Base-by-base conservation (phyloP, 2,329 filamentous ascomycete genomes). In the Tolypocladium ophioglossoides region DNA sequence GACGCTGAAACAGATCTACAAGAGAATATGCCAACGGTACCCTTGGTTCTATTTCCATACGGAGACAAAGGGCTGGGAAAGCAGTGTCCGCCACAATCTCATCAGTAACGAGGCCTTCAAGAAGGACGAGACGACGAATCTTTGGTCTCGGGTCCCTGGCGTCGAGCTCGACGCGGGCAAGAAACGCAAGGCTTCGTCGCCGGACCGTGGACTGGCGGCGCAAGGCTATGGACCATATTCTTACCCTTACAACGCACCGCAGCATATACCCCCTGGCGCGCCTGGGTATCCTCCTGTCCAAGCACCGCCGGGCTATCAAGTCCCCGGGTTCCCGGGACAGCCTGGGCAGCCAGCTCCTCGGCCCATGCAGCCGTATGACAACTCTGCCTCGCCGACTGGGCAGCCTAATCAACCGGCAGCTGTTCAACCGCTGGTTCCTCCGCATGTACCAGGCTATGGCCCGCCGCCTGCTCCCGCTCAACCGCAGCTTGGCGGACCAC, bases 31-130 rank as follows among this genome's bases (percentile, higher is more conserved):
- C 59, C 71, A 73, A 56, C 73, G 73, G 59, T 83, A 83, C 59
- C 79, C 79, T 11, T 83, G 77, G 72, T 84, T 80, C 58, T 79
- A 77, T 59, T 83, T 83, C 61, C 73, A 72, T 53, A 78, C 79
- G 20, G 79, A 81, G 62, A 83, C 80, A 7, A 84, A 82, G 63
- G 80, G 80, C n/a, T 84, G 80, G 80, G 80, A 84, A 64, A 83
- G 80, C 59, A 83, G 79, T 60, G 80, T 84, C n/a, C 77, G 80
- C 1, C 80, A 84, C 61, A 84, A 83, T 54, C 72, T 84, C 32
- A 82, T 83, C 59, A 80, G 79, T 2, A 83, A 83, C 63, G 77
- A 79, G 58, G 80, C 79, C 8, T 84, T 84, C 63, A 74, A 72
- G 58, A 84, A 83, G 64, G 76, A 79, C 56, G 78, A 82, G 39